These are phyloP conservation scores for Waitea zeae DNA, from an alignment of 1,284 basidiomycete genomes.

Conservation along the genomic window DNA sequence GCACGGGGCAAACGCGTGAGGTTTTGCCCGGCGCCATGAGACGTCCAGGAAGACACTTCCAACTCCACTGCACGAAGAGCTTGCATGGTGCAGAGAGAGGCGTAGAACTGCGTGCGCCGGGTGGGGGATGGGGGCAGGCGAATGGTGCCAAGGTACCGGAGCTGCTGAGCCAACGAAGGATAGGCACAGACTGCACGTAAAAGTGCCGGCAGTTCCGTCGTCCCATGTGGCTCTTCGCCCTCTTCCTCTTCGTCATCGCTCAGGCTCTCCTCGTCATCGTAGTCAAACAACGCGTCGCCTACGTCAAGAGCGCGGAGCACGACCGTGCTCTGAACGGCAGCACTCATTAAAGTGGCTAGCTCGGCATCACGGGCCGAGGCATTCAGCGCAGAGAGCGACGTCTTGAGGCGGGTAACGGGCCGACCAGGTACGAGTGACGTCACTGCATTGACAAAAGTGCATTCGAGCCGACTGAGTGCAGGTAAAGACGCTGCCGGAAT, in stretches of 20 bases:
- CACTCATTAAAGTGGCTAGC: conserved; percentile 25
- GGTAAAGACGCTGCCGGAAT: conserved; percentile 16
- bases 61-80: conserved; percentile 38
- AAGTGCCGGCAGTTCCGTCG: conserved; percentile 27
- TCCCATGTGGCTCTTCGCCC: too few species aligned
- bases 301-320: conserved; percentile 34
- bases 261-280: too few species aligned
- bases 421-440: conserved; percentile 32
- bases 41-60: conserved; percentile 41
- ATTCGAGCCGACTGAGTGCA: conserved; percentile 33
- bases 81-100: conserved; percentile 37
- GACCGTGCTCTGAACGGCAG: conserved; percentile 22
- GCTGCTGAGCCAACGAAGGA: conserved; percentile 27
- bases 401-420: conserved; percentile 41
- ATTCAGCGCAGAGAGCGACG: conserved; percentile 42
- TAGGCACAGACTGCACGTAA: conserved; percentile 19
- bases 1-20: too few species aligned
- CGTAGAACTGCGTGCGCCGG: background rate
- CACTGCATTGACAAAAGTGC: conserved; percentile 47
- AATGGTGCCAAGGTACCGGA: conserved; percentile 43
- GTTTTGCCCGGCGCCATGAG: too few species aligned
- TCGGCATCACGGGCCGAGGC: conserved; percentile 29
- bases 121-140: conserved; percentile 15
- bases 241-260: too few species aligned
- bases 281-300: conserved; percentile 37